phyloP scores from a whole-genome alignment of 352 stramenopile genomes.

The Peronospora farinosa region DNA sequence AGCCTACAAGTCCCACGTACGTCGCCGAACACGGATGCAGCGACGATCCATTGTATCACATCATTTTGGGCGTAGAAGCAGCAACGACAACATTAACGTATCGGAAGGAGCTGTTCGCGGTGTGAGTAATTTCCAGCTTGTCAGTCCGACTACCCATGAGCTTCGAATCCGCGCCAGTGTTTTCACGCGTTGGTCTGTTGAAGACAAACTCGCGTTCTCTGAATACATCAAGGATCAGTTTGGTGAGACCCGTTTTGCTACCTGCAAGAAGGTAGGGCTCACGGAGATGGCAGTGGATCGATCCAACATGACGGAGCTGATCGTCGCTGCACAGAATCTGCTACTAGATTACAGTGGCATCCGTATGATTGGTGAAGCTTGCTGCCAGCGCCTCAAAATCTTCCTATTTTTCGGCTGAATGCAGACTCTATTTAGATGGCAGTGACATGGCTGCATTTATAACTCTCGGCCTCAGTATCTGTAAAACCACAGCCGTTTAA shows the following conservation, averaged over 20 bases:
- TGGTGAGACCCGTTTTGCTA: constrained; percentile 50
- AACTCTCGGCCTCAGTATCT: too few species aligned
- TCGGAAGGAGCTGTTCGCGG: constrained; percentile 25
- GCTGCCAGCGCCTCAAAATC: constrained; percentile 58
- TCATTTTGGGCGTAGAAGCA: constrained; percentile 11
- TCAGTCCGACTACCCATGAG: constrained; percentile 6
- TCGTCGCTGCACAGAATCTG: constrained; percentile 59
- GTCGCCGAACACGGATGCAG: constrained; percentile 30
- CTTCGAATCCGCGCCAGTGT: constrained; percentile 32
- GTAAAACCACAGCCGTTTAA: too few species aligned
- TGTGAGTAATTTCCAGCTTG: constrained; percentile 18
- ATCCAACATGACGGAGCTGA: constrained; percentile 42
- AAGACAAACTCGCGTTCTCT: constrained; percentile 42
- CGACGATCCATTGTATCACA: constrained; percentile 11
- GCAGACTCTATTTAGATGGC: too few species aligned
- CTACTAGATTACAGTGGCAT: constrained; percentile 45
- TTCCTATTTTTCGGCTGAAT: constrained; percentile 65
- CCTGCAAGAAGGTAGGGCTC: constrained; percentile 58
- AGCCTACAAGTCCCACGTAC: constrained; percentile 43
- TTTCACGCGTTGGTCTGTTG: constrained; percentile 48
- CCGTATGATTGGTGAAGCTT: constrained; percentile 44
- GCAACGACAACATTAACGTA: constrained; percentile 10
- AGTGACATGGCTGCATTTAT: neutral
- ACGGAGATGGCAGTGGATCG: constrained; percentile 51
- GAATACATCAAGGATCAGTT: constrained; percentile 47